These are phyloP conservation scores for Ophiostoma quercus DNA, from an alignment of 2,329 filamentous ascomycete species.

Conservation along the genomic window DNA sequence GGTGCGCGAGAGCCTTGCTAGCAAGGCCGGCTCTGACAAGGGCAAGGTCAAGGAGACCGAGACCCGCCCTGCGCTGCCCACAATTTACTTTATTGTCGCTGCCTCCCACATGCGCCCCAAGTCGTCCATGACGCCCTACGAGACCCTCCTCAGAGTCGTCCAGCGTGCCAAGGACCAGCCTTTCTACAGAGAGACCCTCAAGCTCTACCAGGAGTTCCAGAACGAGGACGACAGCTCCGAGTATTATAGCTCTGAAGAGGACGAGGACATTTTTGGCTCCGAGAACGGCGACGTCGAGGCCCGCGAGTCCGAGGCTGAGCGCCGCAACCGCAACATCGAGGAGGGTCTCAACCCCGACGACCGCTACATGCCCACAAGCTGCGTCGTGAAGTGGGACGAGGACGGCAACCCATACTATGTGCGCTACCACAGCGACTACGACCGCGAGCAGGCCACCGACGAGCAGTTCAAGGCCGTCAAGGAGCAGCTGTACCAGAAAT, in stretches of 20 bases:
- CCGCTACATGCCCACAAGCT: neutral
- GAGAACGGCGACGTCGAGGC: neutral
- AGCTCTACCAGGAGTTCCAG: neutral
- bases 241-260: neutral
- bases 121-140: neutral
- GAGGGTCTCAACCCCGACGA: neutral
- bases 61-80: neutral
- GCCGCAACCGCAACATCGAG: neutral
- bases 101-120: constrained; percentile 18
- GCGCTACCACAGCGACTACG: neutral
- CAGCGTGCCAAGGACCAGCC: neutral
- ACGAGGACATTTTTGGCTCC: neutral
- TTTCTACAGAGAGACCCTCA: neutral
- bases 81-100: constrained; percentile 24
- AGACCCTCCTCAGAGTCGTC: neutral
- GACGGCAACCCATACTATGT: neutral
- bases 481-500: neutral
- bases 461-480: neutral
- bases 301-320: neutral
- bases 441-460: neutral
- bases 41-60: neutral
- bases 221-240: neutral
- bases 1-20: neutral
- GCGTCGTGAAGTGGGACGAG: neutral
- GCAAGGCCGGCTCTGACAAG: neutral